Percentiles rank a stretch among this genome's conserved stretches.
phyloP scores from a whole-genome alignment of 1,284 basidiomycete genomes.

The Leccinum olivaceoglutinosum region DNA sequence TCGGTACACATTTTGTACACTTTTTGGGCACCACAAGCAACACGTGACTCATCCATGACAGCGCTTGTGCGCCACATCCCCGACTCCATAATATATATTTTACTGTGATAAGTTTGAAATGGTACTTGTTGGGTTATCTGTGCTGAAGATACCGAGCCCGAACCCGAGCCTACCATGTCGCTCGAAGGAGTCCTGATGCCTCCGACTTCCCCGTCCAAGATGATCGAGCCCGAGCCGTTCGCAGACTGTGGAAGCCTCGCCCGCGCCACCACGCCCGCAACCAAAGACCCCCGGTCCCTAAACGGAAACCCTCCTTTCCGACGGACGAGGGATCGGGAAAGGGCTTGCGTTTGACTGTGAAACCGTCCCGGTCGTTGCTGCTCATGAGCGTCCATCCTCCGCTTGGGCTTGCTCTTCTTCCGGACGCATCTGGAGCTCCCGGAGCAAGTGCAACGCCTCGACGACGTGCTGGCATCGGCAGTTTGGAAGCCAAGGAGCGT shows the following conservation, averaged over 20 bases:
- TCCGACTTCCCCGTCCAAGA: conserved; percentile 25
- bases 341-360: conserved; percentile 74
- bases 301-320: conserved; percentile 84
- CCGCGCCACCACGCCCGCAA: conserved; percentile 74
- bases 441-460: conserved; percentile 75
- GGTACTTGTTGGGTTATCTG: too few species aligned
- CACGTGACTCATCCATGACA: too few species aligned
- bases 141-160: conserved; percentile 6
- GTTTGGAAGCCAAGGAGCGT: conserved; percentile 49
- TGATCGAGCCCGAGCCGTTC: conserved; percentile 10
- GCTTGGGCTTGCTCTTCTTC: conserved; percentile 25
- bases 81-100: too few species aligned
- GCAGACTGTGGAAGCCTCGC: conserved; percentile 38
- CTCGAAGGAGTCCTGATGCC: neutral
- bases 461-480: conserved; percentile 72
- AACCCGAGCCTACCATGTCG: neutral
- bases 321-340: conserved; percentile 75
- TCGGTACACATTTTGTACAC: too few species aligned
- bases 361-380: conserved; percentile 22
- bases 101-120: too few species aligned
- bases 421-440: conserved; percentile 65
- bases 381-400: too few species aligned
- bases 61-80: too few species aligned
- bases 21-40: too few species aligned
- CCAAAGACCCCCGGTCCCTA: conserved; percentile 82